Base-by-base conservation (phyloP, 345 rosid species). In the Erodium maritimum region DNA sequence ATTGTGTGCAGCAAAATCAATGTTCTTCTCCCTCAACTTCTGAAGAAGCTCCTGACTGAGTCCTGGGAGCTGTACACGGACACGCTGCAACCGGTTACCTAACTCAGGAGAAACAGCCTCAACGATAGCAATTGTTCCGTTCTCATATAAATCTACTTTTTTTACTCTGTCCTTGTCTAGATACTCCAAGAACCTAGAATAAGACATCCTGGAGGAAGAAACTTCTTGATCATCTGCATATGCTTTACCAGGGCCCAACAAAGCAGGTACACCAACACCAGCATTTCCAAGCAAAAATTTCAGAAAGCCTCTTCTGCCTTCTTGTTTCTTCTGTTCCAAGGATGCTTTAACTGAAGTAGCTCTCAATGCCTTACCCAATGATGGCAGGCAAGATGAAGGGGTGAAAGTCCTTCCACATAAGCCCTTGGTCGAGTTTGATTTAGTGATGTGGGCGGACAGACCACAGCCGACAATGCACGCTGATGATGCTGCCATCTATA, bases 201-300 rank as follows among this genome's bases (percentile, higher is more conserved):
- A 93, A 0, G 99, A 89, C 99, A 93, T 89, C 77, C 99, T 67
- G 34, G 99, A 93, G 33, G 99, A 93, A 61, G 99, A 89, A 77
- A 74, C 86, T 22, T 74, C 99, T 73, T 93, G 94, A 2, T 89
- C 99, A 62, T 89, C 99, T 8, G 99, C 99, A 59, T 71, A 71
- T 0, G 95, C 99, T 73, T 70, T 82, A 51, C 91, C 91, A 67
- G 69, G 74, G 42, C 78, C 84, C 34, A 89, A 56, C 37, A 89
- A 73, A 58, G 89, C 72, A 22, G 83, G 72, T 29, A 65, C 77
- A 66, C 85, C 85, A 11, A 84, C 5, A 55, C 96, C 90, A 0
- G 71, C 74, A 60, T 77, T 84, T 52, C 95, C 91, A 62, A 88
- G 76, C 81, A 88, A 69, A 18, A 72, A 51, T 65, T 87, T 87